Conservation (phyloP, 75 land plant genomes). For the Selaginella tamariscina region DNA sequence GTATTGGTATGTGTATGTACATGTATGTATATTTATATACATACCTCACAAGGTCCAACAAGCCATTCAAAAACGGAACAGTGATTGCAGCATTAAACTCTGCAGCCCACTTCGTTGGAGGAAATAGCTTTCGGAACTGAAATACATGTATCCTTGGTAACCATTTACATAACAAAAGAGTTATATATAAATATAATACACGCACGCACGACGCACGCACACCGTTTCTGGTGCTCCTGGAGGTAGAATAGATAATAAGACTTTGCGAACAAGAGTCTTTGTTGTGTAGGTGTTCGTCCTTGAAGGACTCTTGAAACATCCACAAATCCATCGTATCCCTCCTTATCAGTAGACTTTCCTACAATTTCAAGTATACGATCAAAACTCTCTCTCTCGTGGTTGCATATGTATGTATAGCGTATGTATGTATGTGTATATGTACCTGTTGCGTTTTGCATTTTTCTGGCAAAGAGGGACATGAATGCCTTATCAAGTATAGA, state of each 20-base stretch:
- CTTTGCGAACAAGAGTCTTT: slow-evolving; percentile 84
- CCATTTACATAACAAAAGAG: too few species aligned
- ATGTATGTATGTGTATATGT: not conserved
- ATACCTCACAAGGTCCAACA: slow-evolving; percentile 95
- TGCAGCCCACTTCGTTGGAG: slow-evolving; percentile 85
- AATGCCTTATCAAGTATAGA: slow-evolving; percentile 62
- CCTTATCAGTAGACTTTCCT: slow-evolving; percentile 22
- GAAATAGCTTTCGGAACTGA: slow-evolving; percentile 91
- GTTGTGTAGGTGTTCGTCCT: slow-evolving; percentile 55
- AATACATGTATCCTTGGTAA: too few species aligned
- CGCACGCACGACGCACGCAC: too few species aligned
- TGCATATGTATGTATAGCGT: too few species aligned
- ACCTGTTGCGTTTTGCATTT: slow-evolving; percentile 69
- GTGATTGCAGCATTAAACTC: slow-evolving; percentile 89
- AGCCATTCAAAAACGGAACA: slow-evolving; percentile 94
- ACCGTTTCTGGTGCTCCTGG: slow-evolving; percentile 95
- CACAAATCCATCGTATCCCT: slow-evolving; percentile 82
- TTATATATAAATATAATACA: too few species aligned
- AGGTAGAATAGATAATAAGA: slow-evolving; percentile 85
- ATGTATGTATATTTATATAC: too few species aligned
- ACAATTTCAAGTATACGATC: not conserved
- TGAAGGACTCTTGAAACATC: slow-evolving; percentile 78
- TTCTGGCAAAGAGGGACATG: slow-evolving; percentile 80
- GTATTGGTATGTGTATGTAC: too few species aligned
- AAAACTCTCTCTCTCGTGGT: too few species aligned